Base-by-base conservation (phyloP, 140 eudicot genomes). In the Oenanthe javanica region DNA sequence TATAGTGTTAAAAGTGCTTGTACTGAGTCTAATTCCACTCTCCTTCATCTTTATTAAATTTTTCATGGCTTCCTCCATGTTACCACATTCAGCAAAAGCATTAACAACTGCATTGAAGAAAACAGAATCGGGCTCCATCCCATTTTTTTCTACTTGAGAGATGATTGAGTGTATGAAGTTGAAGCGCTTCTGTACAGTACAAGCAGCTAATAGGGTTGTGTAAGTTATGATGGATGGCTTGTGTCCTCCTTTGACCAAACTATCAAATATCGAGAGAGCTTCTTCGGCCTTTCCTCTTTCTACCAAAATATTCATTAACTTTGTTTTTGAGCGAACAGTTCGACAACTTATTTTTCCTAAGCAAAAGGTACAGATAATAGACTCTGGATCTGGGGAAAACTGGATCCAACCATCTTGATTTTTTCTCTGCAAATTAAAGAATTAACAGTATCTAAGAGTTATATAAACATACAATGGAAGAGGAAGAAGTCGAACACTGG, bases 51-150 rank as follows among this genome's bases (percentile, higher is more conserved):
- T 79, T 71, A 12, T 52, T 7, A 87, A 80, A 51, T 73, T 67
- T 80, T 85, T 85, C 91, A 87, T 83, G 31, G 91, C 93, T 80
- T 76, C 88, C 47, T 81, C 85, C 86, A 89, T 83, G 82, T 87
- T 79, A 18, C 89, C 91, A 23, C 89, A 79, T 81, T 89, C 91
- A 45, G 91, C 77, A 46, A 84, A 89, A 21, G 89, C 87, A 57
- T 87, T 87, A 14, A 89, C 83, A 71, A 84, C 84, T 15, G 91
- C 93, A 82, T 87, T 83, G 82, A 81, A 87, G 82, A 83, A 89
- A 52, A 89, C 81, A 16, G 91, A 82, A 80, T 89, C 93, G n/a
- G 82, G 91, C 80, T 89, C 81, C 86, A 87, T 70, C 45, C 84
- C 84, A n/a, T 74, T 87, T n/a, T 79, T 82, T 85, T 85, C 80